phyloP scores from a whole-genome alignment of 2,329 filamentous ascomycete species.

The Aspergillus sp. region DNA sequence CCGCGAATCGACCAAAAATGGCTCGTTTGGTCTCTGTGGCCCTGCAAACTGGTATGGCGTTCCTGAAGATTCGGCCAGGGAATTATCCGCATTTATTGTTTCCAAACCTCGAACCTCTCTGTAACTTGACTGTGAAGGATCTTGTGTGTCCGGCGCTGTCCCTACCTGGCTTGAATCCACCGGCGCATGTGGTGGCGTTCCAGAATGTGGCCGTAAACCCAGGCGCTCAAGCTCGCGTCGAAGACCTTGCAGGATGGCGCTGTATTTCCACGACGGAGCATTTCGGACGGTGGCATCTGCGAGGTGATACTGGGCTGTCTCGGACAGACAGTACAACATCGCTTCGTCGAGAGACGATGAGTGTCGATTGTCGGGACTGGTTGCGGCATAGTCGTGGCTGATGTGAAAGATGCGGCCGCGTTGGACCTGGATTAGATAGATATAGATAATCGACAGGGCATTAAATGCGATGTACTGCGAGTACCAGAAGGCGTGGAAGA shows the following conservation, averaged over 20 bases:
- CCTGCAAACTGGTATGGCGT: not conserved
- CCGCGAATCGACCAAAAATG: conserved; percentile 12
- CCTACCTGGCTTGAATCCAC: too few relatives aligned
- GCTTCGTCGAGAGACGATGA: conserved; percentile 9
- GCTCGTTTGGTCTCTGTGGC: not conserved
- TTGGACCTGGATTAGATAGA: conserved; percentile 21
- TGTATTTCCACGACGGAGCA: conserved; percentile 21
- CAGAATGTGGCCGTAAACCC: not conserved
- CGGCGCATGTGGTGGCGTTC: too few relatives aligned
- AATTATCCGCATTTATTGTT: not conserved
- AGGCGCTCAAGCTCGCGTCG: conserved; percentile 16
- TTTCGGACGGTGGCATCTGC: conserved; percentile 18
- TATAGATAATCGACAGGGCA: conserved; percentile 22
- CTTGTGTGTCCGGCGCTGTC: too few relatives aligned
- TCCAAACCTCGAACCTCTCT: not conserved
- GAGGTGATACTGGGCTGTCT: conserved; percentile 16
- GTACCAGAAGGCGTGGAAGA: conserved; percentile 25
- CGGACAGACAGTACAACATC: conserved; percentile 15
- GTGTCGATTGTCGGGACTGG: not conserved
- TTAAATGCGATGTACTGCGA: conserved; percentile 26
- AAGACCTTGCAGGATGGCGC: conserved; percentile 17
- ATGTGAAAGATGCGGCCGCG: conserved; percentile 14
- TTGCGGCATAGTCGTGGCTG: not conserved
- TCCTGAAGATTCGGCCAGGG: not conserved
- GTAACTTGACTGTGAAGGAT: not conserved